A percentile compares a stretch with the other conserved stretches of the same genome.
phyloP scores from a whole-genome alignment of 1,139 yeast species.

The Kodamaea alishanica region DNA sequence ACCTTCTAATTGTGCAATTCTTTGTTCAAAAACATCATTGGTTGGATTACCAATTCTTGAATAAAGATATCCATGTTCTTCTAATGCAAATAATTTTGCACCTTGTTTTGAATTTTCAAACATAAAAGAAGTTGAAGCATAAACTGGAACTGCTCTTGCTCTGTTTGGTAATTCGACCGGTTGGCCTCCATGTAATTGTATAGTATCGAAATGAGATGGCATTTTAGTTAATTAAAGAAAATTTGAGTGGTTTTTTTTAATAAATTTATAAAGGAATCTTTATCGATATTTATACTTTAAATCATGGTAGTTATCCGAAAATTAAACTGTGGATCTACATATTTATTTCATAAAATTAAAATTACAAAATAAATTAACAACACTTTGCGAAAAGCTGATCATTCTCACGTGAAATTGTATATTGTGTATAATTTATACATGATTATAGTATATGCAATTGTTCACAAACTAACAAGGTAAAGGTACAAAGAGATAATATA shows the following conservation, averaged over 20 bases:
- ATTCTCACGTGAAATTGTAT: no score
- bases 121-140: slow-evolving; percentile 80
- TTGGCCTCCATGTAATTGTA: slow-evolving; percentile 94
- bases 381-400: no score
- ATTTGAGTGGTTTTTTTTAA: background rate
- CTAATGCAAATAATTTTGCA: slow-evolving; percentile 81
- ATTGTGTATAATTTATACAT: no score
- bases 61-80: slow-evolving; percentile 80
- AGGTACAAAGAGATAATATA: no score
- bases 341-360: no score
- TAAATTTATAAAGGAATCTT: no score
- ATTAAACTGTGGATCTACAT: no score
- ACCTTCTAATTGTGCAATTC: slow-evolving; percentile 89
- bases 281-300: no score
- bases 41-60: slow-evolving; percentile 94
- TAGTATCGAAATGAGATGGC: slow-evolving; percentile 78
- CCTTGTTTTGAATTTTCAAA: slow-evolving; percentile 89
- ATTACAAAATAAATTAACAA: no score
- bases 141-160: slow-evolving; percentile 90
- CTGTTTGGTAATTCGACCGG: slow-evolving; percentile 52
- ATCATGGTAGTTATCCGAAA: no score
- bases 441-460: no score
- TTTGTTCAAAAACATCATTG: slow-evolving; percentile 80
- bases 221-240: slow-evolving; percentile 14
- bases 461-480: no score